phyloP scores from a whole-genome alignment of 2,329 filamentous ascomycete species.

The Huntiella decipiens region DNA sequence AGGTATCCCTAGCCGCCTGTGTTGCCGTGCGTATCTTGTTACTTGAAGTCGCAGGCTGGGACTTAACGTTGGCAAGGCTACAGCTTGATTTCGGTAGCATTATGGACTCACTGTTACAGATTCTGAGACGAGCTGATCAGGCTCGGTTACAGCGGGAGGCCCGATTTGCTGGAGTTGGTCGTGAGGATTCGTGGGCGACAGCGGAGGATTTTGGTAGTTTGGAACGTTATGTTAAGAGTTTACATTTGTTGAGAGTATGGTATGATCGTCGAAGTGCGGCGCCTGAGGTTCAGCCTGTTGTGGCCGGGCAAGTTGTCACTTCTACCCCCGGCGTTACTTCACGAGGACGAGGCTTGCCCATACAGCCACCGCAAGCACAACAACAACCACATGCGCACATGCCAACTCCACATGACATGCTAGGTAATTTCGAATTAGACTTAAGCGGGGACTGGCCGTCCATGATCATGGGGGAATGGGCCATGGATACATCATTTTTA shows the following conservation, averaged over 20 bases:
- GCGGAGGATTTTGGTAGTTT: constrained; percentile 11
- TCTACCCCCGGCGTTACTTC: not conserved
- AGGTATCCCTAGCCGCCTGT: constrained; percentile 9
- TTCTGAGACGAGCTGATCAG: constrained; percentile 8
- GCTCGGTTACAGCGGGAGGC: constrained; percentile 8
- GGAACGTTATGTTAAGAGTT: constrained; percentile 10
- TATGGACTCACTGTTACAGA: constrained; percentile 10
- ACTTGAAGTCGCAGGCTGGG: constrained; percentile 13
- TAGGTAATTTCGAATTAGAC: constrained; percentile 5
- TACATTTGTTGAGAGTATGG: constrained; percentile 10
- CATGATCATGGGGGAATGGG: constrained; percentile 11
- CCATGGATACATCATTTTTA: constrained; percentile 9
- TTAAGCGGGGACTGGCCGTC: constrained; percentile 7
- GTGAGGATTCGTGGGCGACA: constrained; percentile 4
- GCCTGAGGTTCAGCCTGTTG: constrained; percentile 4
- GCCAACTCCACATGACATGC: not conserved
- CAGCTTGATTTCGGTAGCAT: constrained; percentile 11
- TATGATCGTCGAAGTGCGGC: constrained; percentile 10
- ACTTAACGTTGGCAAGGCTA: constrained; percentile 8
- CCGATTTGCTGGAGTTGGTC: constrained; percentile 8
- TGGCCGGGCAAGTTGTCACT: not conserved
- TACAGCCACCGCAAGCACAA: not conserved
- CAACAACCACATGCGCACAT: not conserved
- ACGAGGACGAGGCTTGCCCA: not conserved
- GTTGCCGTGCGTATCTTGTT: constrained; percentile 11